Evolutionary conservation across 2,329 filamentous ascomycete species (phyloP).

Genomic region (Fusarium ambrosium): DNA sequence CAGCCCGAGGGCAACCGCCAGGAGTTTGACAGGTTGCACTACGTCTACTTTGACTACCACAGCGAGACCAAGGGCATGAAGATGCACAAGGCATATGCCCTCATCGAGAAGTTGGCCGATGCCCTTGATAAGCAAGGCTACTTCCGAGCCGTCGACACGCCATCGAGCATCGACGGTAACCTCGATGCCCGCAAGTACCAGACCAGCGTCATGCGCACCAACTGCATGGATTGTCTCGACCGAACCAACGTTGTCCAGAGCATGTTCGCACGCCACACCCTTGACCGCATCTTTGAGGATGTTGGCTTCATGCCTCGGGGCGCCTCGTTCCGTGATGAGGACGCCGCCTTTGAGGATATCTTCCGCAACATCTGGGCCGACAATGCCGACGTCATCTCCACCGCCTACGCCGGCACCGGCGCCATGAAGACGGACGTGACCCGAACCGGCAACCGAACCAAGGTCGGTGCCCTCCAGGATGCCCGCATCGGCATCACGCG

Average conservation of each 20-base stretch:
- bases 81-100: slow-evolving; percentile 90
- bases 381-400: slow-evolving; percentile 95
- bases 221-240: slow-evolving; percentile 99
- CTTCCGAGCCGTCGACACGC: slow-evolving; percentile 91
- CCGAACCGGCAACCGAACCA: slow-evolving; percentile 90
- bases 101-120: slow-evolving; percentile 85
- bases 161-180: slow-evolving; percentile 75
- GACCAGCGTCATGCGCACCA: slow-evolving; percentile 92
- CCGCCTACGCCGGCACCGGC: slow-evolving; percentile 93
- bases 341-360: slow-evolving; percentile 85
- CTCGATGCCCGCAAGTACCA: slow-evolving; percentile 87
- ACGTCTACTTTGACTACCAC: slow-evolving; percentile 99
- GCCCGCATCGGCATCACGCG: slow-evolving; percentile 88
- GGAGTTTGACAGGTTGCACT: slow-evolving; percentile 88
- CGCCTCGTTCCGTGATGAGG: slow-evolving; percentile 81
- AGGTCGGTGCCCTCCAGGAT: slow-evolving; percentile 86
- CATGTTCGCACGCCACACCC: slow-evolving; percentile 90
- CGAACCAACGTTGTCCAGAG: slow-evolving; percentile 98
- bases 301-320: slow-evolving; percentile 82
- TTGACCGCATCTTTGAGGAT: slow-evolving; percentile 91
- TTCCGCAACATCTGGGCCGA: slow-evolving; percentile 99
- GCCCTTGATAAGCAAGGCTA: slow-evolving; percentile 86
- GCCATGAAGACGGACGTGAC: slow-evolving; percentile 99
- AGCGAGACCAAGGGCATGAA: slow-evolving; percentile 95
- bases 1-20: slow-evolving; percentile 72